Percentiles rank a stretch among this genome's conserved stretches.
Conservation (phyloP, 371 early-diverging fungal genomes). For the Syncephalastrum contaminatum region DNA sequence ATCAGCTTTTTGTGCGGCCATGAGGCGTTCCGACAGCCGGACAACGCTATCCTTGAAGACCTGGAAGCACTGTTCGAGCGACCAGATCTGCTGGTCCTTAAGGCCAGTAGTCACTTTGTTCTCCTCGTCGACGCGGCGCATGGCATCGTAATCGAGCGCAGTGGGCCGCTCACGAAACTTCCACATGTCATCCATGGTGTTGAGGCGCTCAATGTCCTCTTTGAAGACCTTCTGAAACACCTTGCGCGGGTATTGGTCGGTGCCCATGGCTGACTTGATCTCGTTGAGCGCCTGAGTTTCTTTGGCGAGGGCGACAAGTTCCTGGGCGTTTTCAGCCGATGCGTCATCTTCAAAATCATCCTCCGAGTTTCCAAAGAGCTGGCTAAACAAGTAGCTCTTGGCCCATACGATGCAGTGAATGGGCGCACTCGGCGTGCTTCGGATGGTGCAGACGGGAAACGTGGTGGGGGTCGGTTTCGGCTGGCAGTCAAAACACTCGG, state of each 20-base stretch:
- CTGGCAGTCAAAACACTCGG: conserved; percentile 98
- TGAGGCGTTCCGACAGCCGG: conserved; percentile 40
- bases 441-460: conserved; percentile 97
- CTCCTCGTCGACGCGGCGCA: background rate
- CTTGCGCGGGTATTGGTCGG: conserved; percentile 60
- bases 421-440: conserved; percentile 93
- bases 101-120: conserved; percentile 14
- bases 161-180: conserved; percentile 70
- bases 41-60: conserved; percentile 54
- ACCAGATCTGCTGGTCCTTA: conserved; percentile 74
- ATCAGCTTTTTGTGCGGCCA: conserved; percentile 37
- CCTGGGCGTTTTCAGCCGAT: conserved; percentile 66
- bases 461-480: conserved; percentile 88
- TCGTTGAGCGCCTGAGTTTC: conserved; percentile 72
- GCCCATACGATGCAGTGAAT: conserved; percentile 99
- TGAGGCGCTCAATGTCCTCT: conserved; percentile 76
- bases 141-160: conserved; percentile 57
- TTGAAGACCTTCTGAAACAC: conserved; percentile 86
- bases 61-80: conserved; percentile 52
- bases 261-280: conserved; percentile 62
- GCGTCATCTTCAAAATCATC: conserved; percentile 52
- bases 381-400: conserved; percentile 89
- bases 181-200: conserved; percentile 92
- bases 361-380: conserved; percentile 81
- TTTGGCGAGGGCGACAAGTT: conserved; percentile 67